Evolutionary conservation across 1,284 basidiomycete genomes (phyloP), one percentile per base, ranked within the genome.

Genomic region (Ceratobasidium sp.): DNA sequence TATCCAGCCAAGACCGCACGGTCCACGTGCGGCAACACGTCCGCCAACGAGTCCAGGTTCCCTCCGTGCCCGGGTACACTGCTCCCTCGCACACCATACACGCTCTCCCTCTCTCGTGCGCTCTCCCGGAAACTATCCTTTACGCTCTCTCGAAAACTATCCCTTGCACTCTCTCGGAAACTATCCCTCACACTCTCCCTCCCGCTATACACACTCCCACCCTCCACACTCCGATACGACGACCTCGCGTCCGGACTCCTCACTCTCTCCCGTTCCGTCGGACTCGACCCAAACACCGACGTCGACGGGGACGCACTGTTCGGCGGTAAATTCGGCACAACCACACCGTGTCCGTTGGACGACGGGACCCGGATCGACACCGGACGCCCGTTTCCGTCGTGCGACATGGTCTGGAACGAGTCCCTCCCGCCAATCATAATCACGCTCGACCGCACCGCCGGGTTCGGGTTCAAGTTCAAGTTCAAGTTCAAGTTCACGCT

Each of bases 1-100:
- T 96, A 96, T 9, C 89, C 88, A 78, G 91, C 90, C 42, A 96
- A 87, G 3, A 94, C 86, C 10, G 85, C 84, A 70, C 90, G 88
- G 79, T 96, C 91, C 33, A 92, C 94, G 81, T 93, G 90, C 17
- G 95, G 95, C 42, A 96, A 85, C 50, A 96, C 85, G 80, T 93
- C 91, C 1, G 88, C 87, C 77, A 96, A 90, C 82, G 90, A 90
- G 81, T 93, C 90, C 9, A 96, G 88, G 83, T 94, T 92, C 5
- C 70, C 70, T 33, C 70, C 70, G n/a, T 62, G 59, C 48, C 73
- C 73, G 20, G 50, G 50, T 15, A 54, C 48, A 54, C 66, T 54
- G 26, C 66, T 68, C 59, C 84, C 85, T 59, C 86, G 83, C 82
- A 94, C 93, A 40, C 61, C 69, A 44, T 52, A 38, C n/a, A 46